Conservation (phyloP, 2,329 filamentous ascomycete species). For the Nemania sp. region DNA sequence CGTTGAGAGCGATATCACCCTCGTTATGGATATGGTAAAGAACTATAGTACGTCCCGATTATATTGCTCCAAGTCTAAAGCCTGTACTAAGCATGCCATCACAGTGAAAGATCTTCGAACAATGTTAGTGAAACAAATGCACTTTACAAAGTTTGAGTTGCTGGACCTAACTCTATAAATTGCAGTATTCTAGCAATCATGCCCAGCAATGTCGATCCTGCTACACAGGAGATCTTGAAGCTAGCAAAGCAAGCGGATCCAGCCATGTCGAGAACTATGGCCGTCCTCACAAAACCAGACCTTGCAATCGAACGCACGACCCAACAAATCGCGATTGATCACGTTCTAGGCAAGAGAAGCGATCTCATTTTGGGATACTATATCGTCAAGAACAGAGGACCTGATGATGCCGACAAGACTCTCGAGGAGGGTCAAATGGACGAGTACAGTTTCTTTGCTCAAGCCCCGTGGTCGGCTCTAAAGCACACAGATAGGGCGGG, state of each 20-base stretch:
- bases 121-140: constrained; percentile 47
- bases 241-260: constrained; percentile 43
- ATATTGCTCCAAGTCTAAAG: too few relatives aligned
- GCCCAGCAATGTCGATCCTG: constrained; percentile 45
- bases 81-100: too few relatives aligned
- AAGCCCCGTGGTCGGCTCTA: constrained; percentile 44
- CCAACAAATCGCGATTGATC: constrained; percentile 46
- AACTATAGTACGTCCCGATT: constrained; percentile 43
- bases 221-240: constrained; percentile 46
- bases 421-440: constrained; percentile 42
- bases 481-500: constrained; percentile 7
- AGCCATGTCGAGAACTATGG: constrained; percentile 39
- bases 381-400: constrained; percentile 53
- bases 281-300: constrained; percentile 57
- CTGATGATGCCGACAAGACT: constrained; percentile 45
- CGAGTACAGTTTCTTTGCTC: constrained; percentile 45
- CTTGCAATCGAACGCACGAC: constrained; percentile 50
- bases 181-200: constrained; percentile 43
- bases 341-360: constrained; percentile 47
- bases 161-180: too few relatives aligned
- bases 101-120: constrained; percentile 42
- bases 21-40: constrained; percentile 54
- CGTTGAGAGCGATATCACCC: constrained; percentile 48
- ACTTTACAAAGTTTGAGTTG: too few relatives aligned
- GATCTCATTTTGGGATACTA: constrained; percentile 53